phyloP scores from a whole-genome alignment of 2,329 filamentous ascomycete genomes.

The Leptographium radiaticola region DNA sequence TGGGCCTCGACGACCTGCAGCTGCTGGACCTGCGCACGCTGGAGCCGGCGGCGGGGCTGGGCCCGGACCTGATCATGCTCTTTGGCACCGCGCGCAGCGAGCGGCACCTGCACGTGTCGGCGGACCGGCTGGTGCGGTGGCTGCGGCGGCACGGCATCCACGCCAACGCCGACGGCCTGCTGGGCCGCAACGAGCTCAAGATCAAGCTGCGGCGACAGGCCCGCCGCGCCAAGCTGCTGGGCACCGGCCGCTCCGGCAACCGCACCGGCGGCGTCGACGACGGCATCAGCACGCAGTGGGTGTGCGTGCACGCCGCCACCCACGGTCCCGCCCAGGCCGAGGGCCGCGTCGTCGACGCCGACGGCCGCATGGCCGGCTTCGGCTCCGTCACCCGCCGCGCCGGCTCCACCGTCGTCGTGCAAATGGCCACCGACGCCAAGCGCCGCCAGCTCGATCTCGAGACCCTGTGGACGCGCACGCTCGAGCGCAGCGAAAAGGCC shows the following conservation, averaged over 20 bases:
- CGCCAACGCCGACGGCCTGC: conserved; percentile 72
- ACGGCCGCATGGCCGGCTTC: conserved; percentile 62
- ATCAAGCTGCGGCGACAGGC: conserved; percentile 70
- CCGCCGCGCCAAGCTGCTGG: conserved; percentile 69
- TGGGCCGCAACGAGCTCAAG: conserved; percentile 85
- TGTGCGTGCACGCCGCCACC: conserved; percentile 79
- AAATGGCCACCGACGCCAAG: conserved; percentile 42
- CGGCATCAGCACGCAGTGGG: conserved; percentile 86
- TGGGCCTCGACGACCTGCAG: conserved; percentile 71
- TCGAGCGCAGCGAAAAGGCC: conserved; percentile 18
- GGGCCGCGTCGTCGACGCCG: conserved; percentile 28
- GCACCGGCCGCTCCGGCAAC: conserved; percentile 58
- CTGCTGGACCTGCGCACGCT: conserved; percentile 74
- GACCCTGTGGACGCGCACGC: conserved; percentile 32
- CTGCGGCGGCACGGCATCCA: conserved; percentile 60
- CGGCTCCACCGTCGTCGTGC: conserved; percentile 42
- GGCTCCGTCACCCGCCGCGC: conserved; percentile 31
- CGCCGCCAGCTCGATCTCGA: conserved; percentile 41
- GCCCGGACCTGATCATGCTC: conserved; percentile 82
- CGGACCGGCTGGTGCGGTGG: conserved; percentile 82
- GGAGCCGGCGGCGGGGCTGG: conserved; percentile 77
- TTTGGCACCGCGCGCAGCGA: conserved; percentile 84
- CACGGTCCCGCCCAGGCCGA: conserved; percentile 39
- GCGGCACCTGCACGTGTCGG: conserved; percentile 83
- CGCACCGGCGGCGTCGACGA: conserved; percentile 64